Percentiles rank a stretch among this genome's conserved stretches.
phyloP scores from a whole-genome alignment of 108 stramenopile species.

The Nitzschia palea region DNA sequence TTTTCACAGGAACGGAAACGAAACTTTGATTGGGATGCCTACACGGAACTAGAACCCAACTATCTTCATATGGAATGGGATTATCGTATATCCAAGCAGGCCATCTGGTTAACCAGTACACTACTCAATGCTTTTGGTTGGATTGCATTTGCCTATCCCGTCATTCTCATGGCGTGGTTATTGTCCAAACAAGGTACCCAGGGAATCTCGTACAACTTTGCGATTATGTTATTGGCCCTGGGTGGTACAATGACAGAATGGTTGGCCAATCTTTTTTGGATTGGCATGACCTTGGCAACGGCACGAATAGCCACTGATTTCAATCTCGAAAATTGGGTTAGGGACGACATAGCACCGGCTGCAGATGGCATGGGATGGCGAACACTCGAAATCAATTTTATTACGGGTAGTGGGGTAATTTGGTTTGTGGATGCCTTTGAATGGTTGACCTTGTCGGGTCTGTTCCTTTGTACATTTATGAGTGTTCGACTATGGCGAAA shows the following conservation, averaged over 20 bases:
- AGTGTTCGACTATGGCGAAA: slow-evolving; percentile 19
- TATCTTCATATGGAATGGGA: slow-evolving; percentile 64
- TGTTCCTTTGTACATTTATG: slow-evolving; percentile 19
- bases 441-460: slow-evolving; percentile 21
- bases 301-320: slow-evolving; percentile 50
- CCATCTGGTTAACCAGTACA: slow-evolving; percentile 4
- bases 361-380: slow-evolving; percentile 72
- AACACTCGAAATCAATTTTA: slow-evolving; percentile 57
- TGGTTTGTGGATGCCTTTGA: slow-evolving; percentile 37
- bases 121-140: slow-evolving; percentile 57
- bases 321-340: slow-evolving; percentile 64
- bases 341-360: background rate
- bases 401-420: slow-evolving; percentile 25
- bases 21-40: slow-evolving; percentile 24
- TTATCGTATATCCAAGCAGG: slow-evolving; percentile 24
- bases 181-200: slow-evolving; percentile 51
- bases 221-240: slow-evolving; percentile 54
- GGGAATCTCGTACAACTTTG: slow-evolving; percentile 40
- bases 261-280: slow-evolving; percentile 45
- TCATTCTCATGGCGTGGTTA: slow-evolving; percentile 68
- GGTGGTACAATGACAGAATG: slow-evolving; percentile 61
- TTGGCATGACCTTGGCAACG: slow-evolving; percentile 46
- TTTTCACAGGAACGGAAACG: background rate
- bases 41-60: slow-evolving; percentile 55
- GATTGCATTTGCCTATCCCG: slow-evolving; percentile 59